Conservation (phyloP, 2,329 filamentous ascomycete species). For the Sarocladium strictum region DNA sequence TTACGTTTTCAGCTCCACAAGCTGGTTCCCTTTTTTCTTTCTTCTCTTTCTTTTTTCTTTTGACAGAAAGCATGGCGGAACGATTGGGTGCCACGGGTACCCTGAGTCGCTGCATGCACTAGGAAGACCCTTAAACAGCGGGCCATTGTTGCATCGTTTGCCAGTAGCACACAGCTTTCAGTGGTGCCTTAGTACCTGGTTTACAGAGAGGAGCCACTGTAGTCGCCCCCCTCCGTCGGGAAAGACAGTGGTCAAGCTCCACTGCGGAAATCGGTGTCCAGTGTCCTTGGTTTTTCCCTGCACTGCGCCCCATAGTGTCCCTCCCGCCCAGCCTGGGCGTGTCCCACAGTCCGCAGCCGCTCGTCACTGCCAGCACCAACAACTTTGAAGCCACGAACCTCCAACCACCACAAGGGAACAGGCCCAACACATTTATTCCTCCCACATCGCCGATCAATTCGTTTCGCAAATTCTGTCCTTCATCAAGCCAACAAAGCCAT, state of each 20-base stretch:
- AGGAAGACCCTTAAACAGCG: slow-evolving; percentile 4
- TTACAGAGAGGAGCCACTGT: no score
- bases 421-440: slow-evolving; percentile 1
- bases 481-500: no score
- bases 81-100: neutral
- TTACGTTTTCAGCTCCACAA: neutral
- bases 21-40: neutral
- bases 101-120: neutral
- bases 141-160: neutral
- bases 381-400: slow-evolving; percentile 4
- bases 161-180: neutral
- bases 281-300: neutral
- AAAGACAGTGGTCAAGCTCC: neutral
- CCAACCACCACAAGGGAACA: neutral
- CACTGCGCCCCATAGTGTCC: neutral
- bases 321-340: neutral
- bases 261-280: slow-evolving; percentile 9
- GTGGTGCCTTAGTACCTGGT: neutral
- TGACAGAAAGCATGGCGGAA: neutral
- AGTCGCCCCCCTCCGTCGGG: neutral
- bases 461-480: neutral
- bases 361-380: neutral
- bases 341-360: neutral
- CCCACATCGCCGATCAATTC: neutral
- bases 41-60: neutral